phyloP scores from a whole-genome alignment of 345 rosid species.

The Linum usitatissimum region DNA sequence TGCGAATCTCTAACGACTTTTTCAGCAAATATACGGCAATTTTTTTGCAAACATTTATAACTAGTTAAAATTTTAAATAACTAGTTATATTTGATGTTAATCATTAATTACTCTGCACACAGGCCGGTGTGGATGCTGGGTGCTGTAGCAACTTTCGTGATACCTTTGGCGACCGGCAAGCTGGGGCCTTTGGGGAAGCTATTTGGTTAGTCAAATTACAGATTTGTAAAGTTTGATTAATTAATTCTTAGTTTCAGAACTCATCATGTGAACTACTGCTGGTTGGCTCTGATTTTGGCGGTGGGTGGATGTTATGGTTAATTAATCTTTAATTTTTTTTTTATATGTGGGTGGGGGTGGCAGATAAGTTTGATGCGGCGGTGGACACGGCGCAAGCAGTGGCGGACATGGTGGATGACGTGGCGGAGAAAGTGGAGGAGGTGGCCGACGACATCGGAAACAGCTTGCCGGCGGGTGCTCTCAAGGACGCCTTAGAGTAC shows the following conservation, averaged over 20 bases:
- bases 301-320: background rate
- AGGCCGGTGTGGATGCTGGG: background rate
- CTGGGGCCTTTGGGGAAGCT: background rate
- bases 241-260: no score
- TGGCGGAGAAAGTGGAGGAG: background rate
- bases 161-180: background rate
- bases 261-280: no score
- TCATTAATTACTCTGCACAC: background rate
- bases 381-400: background rate
- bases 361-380: background rate
- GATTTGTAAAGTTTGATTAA: no score
- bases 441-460: background rate
- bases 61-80: no score
- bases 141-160: background rate
- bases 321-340: no score
- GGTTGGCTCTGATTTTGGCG: background rate
- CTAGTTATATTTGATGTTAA: background rate
- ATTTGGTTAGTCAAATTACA: background rate
- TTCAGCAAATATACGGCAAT: background rate
- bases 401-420: background rate
- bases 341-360: background rate
- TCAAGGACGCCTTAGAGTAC: background rate
- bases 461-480: background rate
- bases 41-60: no score
- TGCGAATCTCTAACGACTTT: background rate